These are phyloP conservation scores for Sporothrix protearum DNA, from an alignment of 2,329 filamentous ascomycete species.

Conservation along the genomic window DNA sequence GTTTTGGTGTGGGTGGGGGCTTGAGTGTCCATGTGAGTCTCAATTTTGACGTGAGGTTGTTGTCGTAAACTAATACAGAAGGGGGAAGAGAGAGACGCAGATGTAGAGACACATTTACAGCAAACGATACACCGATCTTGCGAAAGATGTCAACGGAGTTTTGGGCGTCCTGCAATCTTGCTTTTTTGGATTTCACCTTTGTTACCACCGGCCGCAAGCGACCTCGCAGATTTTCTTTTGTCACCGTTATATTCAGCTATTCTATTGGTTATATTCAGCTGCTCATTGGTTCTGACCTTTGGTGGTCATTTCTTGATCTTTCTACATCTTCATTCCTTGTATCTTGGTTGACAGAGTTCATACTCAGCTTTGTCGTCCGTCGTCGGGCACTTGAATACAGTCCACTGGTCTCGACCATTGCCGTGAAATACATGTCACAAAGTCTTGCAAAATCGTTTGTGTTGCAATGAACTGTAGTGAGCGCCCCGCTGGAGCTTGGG, in stretches of 20 bases:
- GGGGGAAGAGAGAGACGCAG: neutral
- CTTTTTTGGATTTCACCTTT: neutral
- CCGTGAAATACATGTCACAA: too few relatives aligned
- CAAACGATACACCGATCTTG: neutral
- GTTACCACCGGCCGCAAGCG: neutral
- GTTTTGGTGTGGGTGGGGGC: too few relatives aligned
- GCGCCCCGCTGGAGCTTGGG: conserved; percentile 43
- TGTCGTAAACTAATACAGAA: neutral
- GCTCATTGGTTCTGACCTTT: neutral
- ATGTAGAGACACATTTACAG: neutral
- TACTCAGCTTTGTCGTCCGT: neutral
- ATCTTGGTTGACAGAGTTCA: neutral
- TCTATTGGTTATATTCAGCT: neutral
- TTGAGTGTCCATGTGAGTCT: neutral
- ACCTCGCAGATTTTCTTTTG: neutral
- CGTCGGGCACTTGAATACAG: too few relatives aligned
- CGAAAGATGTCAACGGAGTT: neutral
- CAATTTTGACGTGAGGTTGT: neutral
- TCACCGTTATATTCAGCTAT: neutral
- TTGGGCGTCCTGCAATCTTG: neutral
- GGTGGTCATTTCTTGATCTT: neutral
- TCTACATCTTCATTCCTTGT: neutral
- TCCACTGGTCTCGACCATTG: neutral
- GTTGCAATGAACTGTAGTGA: neutral
- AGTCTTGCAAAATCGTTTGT: too few relatives aligned